A percentile compares a stretch with the other conserved stretches of the same genome.
Conservation (phyloP, 2,329 filamentous ascomycete genomes). For the Beauveria varroae region DNA sequence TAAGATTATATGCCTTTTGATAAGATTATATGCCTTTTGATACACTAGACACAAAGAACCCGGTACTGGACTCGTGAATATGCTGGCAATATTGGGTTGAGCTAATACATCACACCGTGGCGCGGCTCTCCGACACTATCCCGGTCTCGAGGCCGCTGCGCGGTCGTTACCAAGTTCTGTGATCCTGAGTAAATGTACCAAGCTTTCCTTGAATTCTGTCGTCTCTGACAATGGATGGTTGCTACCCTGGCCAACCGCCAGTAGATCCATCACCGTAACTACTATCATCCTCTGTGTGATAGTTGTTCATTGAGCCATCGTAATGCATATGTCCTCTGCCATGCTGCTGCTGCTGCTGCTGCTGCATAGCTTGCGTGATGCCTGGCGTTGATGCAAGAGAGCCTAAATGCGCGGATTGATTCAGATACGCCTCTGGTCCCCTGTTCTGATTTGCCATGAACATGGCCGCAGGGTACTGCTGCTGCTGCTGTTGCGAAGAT, state of each 20-base stretch:
- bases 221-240: background rate
- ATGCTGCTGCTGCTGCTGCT: background rate
- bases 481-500: background rate
- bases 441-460: constrained; percentile 1
- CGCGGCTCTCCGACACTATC: too few species aligned
- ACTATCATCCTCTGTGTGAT: background rate
- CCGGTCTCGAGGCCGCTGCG: background rate
- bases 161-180: background rate
- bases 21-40: background rate
- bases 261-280: constrained; percentile 1
- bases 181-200: background rate
- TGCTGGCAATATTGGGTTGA: background rate
- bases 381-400: background rate
- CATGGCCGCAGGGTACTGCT: background rate
- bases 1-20: background rate
- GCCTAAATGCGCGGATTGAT: background rate
- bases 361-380: background rate
- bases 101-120: too few species aligned
- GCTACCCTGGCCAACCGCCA: constrained; percentile 2
- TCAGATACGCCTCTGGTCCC: background rate
- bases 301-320: background rate
- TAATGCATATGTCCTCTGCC: background rate
- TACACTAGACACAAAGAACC: background rate
- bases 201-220: background rate
- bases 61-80: too few species aligned